Evolutionary conservation across 805 yeast species (phyloP).

Genomic region (Nakazawaea wickerhamii): DNA sequence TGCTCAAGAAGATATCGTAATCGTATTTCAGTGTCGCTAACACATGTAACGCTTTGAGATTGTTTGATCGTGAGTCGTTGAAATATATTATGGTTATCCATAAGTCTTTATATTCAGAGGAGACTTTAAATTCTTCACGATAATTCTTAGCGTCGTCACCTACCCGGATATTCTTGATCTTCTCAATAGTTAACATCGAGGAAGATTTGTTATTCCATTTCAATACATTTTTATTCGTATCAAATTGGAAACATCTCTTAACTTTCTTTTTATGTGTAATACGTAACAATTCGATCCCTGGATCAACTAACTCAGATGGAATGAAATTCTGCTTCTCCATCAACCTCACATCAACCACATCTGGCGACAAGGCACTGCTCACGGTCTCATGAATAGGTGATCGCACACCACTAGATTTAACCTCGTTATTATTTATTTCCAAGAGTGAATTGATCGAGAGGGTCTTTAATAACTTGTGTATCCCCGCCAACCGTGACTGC

Average conservation of each 20-base stretch:
- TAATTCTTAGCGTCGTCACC: slow-evolving; percentile 77
- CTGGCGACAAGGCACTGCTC: not conserved
- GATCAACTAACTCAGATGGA: slow-evolving; percentile 42
- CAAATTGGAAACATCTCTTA: slow-evolving; percentile 50
- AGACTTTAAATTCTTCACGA: slow-evolving; percentile 76
- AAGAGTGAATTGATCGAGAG: not conserved
- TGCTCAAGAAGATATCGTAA: slow-evolving; percentile 48
- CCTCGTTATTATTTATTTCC: not conserved
- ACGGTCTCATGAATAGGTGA: not conserved
- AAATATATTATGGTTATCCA: slow-evolving; percentile 84
- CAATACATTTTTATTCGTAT: slow-evolving; percentile 48
- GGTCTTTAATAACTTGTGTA: slow-evolving; percentile 4
- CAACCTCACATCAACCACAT: not conserved
- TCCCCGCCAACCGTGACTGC: not conserved
- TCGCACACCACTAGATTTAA: not conserved
- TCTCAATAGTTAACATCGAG: slow-evolving; percentile 48
- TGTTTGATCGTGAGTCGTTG: slow-evolving; percentile 48
- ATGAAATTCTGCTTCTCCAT: slow-evolving; percentile 22
- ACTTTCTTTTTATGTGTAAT: slow-evolving; percentile 68
- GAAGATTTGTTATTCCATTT: slow-evolving; percentile 51
- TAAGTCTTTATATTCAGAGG: slow-evolving; percentile 53
- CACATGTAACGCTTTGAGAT: slow-evolving; percentile 73
- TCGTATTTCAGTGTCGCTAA: slow-evolving; percentile 53
- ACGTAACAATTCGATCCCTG: slow-evolving; percentile 60
- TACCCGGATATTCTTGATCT: slow-evolving; percentile 54